These are phyloP conservation scores for Cryptococcus maquisensis DNA, from an alignment of 1,284 basidiomycete species.

Conservation along the genomic window DNA sequence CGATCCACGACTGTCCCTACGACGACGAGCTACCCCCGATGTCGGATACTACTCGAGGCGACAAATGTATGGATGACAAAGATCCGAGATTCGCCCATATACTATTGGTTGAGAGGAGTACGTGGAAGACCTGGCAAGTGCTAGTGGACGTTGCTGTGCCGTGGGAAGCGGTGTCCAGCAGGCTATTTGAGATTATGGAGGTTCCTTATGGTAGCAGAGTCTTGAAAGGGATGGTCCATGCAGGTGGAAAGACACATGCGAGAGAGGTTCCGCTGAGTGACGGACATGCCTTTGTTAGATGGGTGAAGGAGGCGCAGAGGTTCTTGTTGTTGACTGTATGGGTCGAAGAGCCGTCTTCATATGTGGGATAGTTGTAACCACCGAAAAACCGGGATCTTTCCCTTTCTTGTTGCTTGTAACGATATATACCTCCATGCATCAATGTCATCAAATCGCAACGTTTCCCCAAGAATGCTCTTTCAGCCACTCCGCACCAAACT, in stretches of 20 bases:
- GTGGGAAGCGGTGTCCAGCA: neutral
- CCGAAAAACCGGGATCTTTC: neutral
- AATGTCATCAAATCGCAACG: constrained; percentile 22
- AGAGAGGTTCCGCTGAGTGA: neutral
- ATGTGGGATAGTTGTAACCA: neutral
- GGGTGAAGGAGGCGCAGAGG: neutral
- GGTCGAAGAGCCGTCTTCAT: neutral
- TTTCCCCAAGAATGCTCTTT: constrained; percentile 54
- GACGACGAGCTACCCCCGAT: neutral
- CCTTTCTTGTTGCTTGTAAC: neutral
- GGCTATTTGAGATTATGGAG: neutral
- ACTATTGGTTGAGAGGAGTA: neutral
- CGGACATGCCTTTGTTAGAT: neutral
- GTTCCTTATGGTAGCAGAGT: neutral
- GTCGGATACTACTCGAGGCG: neutral
- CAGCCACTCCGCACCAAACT: constrained; percentile 75
- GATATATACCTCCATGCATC: neutral
- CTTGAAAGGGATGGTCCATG: neutral
- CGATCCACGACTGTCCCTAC: neutral
- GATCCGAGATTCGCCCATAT: neutral
- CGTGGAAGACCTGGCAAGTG: neutral
- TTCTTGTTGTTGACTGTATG: neutral
- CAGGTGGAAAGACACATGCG: neutral
- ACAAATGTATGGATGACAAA: neutral
- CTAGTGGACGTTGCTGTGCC: neutral